These are phyloP conservation scores for Teunomyces funiuensis DNA, from an alignment of 805 yeast genomes.

Conservation along the genomic window DNA sequence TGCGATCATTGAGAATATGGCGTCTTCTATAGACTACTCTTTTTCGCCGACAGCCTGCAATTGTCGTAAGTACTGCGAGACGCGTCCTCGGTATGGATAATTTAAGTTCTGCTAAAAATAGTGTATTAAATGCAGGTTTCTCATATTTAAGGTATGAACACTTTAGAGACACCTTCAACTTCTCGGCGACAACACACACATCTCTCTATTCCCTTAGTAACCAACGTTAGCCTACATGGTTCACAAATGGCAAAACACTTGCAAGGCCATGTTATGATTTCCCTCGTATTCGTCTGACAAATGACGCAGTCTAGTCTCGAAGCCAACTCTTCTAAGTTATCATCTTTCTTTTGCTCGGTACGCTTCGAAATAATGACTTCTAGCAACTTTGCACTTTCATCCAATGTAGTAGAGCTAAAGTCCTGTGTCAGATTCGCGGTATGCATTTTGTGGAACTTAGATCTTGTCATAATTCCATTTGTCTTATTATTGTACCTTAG, in stretches of 20 bases:
- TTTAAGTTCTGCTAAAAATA: not conserved
- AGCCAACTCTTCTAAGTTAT: slow-evolving; percentile 27
- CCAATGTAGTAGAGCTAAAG: slow-evolving; percentile 6
- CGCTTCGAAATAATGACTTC: slow-evolving; percentile 21
- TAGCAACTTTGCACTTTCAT: slow-evolving; percentile 20
- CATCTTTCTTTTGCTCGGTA: slow-evolving; percentile 6
- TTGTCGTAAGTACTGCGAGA: too few species aligned
- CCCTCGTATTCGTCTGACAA: slow-evolving; percentile 73
- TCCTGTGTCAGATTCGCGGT: not conserved
- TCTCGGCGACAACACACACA: slow-evolving; percentile 83
- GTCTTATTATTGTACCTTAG: slow-evolving; percentile 16
- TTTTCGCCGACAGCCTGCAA: too few species aligned
- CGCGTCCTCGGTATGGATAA: too few species aligned
- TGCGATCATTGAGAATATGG: too few species aligned
- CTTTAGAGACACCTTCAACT: slow-evolving; percentile 65
- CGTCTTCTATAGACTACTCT: too few species aligned
- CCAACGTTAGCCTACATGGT: slow-evolving; percentile 71
- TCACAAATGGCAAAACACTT: slow-evolving; percentile 88
- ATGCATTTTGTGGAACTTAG: slow-evolving; percentile 20
- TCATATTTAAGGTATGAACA: slow-evolving; percentile 47
- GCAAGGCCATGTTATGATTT: slow-evolving; percentile 90
- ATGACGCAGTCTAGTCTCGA: slow-evolving; percentile 64
- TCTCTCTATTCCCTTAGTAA: slow-evolving; percentile 66
- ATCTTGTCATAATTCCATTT: slow-evolving; percentile 33
- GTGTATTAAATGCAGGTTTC: not conserved